Percentiles rank a stretch among this genome's conserved stretches.
Conservation (phyloP, 2,329 filamentous ascomycete species). For the Reticulascus tulasneorum region DNA sequence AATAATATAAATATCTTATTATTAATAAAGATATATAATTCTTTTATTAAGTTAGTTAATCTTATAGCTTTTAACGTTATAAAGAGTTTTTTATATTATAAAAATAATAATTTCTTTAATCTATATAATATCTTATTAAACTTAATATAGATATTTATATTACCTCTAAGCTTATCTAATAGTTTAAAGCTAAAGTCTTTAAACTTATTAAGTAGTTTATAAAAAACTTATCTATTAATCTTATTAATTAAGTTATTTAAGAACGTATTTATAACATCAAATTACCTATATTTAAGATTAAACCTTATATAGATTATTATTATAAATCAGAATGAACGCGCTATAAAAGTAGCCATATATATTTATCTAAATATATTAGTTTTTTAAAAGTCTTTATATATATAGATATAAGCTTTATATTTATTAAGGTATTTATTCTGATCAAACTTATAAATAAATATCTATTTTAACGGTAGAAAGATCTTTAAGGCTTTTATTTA, state of each 20-base stretch:
- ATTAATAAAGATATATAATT: too few species aligned
- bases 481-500: too few species aligned
- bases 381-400: background rate
- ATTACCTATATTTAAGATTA: background rate
- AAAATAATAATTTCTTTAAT: background rate
- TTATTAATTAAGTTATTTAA: background rate
- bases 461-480: too few species aligned
- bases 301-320: background rate
- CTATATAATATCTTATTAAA: background rate
- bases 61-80: background rate
- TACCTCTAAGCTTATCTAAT: too few species aligned
- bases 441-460: conserved; percentile 7
- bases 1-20: too few species aligned
- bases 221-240: background rate
- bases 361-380: background rate
- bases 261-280: background rate
- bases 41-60: too few species aligned
- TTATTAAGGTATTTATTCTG: background rate
- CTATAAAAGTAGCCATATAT: background rate
- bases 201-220: background rate
- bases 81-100: background rate
- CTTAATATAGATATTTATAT: background rate
- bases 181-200: too few species aligned
- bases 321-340: background rate
- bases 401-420: conserved; percentile 5